Base-by-base conservation (phyloP, 1,284 basidiomycete species). In the Phenoliferia sp. region DNA sequence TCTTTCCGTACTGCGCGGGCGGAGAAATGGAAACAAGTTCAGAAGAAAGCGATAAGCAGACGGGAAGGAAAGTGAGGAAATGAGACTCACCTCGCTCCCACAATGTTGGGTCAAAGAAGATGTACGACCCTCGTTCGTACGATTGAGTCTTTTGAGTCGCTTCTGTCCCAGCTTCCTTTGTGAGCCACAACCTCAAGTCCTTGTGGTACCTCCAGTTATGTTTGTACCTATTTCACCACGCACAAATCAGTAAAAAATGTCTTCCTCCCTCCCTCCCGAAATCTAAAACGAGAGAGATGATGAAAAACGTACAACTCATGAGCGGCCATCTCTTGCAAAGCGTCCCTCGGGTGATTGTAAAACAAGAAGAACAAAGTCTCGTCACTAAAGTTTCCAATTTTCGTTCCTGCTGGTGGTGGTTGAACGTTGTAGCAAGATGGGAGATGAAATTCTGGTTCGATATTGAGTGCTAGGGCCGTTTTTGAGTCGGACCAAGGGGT, bases 321-420 rank as follows among this genome's bases (percentile, higher is more conserved):
- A 55, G 94, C 93, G 17, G 95, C 95, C 59, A 94, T 86, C 80
- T 98, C 94, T 80, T 99, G 95, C 71, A 97, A 82, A 35, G 90
- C 87, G 80, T 99, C 95, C 76, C 92, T 84, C 65, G 95, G 93
- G 79, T 88, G 89, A 68, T 92, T 89, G 82, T 99, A 99, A 83
- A 99, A 99, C 86, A 97, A 95, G 85, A 93, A 97, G 82, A 99
- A 98, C 48, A 99, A 81, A 33, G 95, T 98, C 82, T 99, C 95
- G 80, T 99, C 95, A 77, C 89, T 90, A 80, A 99, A 97, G 70
- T 89, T 88, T 12, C 85, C 84, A 35, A 91, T 89, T 82, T 98
- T 99, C 73, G 81, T 85, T 68, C 92, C 89, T 7, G 92, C 90
- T 59, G 93, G 88, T 33, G 92, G 90, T 36, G 95, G 88, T 74